These are phyloP conservation scores for Penicillium sp. DNA, from an alignment of 2,329 filamentous ascomycete species.

Conservation along the genomic window DNA sequence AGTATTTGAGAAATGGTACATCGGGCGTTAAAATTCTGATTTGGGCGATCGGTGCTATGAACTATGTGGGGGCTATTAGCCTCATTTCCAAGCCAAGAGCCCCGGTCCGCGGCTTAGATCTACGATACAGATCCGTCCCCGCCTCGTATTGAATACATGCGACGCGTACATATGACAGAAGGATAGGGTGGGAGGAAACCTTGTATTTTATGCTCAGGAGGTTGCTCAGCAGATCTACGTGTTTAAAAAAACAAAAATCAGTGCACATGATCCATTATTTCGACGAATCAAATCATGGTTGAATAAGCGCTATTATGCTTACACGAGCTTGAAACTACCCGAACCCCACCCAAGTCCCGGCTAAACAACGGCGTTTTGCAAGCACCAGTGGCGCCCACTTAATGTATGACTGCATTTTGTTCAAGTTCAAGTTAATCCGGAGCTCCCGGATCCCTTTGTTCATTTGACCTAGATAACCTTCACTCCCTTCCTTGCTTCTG, in stretches of 20 bases:
- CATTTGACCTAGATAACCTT: neutral
- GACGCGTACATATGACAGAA: neutral
- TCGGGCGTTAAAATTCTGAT: constrained; percentile 26
- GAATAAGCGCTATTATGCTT: no score
- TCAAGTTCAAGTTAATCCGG: neutral
- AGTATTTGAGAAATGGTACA: constrained; percentile 31
- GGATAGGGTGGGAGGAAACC: no score
- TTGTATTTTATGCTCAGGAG: neutral
- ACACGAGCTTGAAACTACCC: no score
- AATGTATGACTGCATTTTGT: neutral
- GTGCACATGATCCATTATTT: neutral
- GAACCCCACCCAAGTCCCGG: neutral
- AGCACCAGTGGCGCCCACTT: neutral
- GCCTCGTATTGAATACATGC: neutral
- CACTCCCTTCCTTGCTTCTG: neutral
- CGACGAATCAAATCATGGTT: neutral
- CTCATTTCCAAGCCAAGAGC: no score
- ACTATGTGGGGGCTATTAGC: neutral
- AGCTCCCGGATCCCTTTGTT: neutral
- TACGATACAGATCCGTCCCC: neutral
- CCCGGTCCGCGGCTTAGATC: neutral
- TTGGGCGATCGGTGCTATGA: neutral
- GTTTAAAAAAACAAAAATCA: no score
- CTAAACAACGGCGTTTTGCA: neutral
- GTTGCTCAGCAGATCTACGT: no score